These are phyloP conservation scores for Calocera viscosa DNA, from an alignment of 768 basidiomycete genomes.

Conservation along the genomic window DNA sequence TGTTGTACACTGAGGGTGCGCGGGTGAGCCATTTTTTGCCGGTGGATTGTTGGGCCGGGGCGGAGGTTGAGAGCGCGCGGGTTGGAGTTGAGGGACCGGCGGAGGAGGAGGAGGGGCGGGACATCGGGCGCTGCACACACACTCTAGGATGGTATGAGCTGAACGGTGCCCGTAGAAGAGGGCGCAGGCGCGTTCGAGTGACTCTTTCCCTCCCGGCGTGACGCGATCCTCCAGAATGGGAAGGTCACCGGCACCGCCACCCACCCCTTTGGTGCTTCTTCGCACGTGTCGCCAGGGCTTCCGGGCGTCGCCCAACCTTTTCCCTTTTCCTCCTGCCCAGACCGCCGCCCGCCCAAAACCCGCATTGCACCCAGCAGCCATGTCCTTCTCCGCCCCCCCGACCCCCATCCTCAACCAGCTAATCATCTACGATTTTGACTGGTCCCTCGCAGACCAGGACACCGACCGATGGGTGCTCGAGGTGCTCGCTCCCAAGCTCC, in stretches of 20 bases:
- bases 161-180: too few species aligned
- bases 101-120: too few species aligned
- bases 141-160: too few species aligned
- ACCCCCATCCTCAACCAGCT: slow-evolving; percentile 40
- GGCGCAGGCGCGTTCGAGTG: too few species aligned
- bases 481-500: slow-evolving; percentile 72
- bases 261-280: too few species aligned
- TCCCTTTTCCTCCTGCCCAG: background rate
- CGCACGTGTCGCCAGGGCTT: too few species aligned
- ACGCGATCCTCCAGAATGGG: too few species aligned
- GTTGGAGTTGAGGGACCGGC: background rate
- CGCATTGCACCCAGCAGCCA: background rate
- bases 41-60: background rate
- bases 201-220: too few species aligned
- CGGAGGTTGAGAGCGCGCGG: too few species aligned
- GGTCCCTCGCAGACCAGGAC: slow-evolving; percentile 94
- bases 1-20: slow-evolving; percentile 76
- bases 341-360: background rate
- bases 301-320: too few species aligned
- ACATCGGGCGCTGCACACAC: too few species aligned
- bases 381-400: background rate
- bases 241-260: too few species aligned
- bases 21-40: slow-evolving; percentile 1
- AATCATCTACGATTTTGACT: slow-evolving; percentile 94
- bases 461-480: slow-evolving; percentile 88